A percentile compares a stretch with the other conserved stretches of the same genome.
Conservation (phyloP, 106 monocot species). For the Allium fistulosum region DNA sequence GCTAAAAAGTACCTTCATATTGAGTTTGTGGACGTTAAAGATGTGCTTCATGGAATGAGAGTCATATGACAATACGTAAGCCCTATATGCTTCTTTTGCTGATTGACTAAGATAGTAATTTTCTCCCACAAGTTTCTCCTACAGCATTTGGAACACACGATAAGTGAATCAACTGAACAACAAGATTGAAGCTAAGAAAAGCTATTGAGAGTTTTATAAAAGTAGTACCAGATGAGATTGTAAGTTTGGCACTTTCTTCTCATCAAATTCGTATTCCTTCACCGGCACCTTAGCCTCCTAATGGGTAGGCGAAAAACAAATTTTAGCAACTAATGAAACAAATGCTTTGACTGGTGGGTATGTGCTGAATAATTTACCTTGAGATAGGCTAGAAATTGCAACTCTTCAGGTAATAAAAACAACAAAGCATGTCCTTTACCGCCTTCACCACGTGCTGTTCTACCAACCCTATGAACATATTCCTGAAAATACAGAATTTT, state of each 20-base stretch:
- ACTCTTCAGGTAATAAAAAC: conserved; percentile 79
- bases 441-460: conserved; percentile 94
- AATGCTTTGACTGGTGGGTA: neutral
- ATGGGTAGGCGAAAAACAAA: neutral
- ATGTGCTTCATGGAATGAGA: conserved; percentile 89
- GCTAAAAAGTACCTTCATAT: conserved; percentile 59
- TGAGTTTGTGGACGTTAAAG: conserved; percentile 78
- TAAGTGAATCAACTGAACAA: conserved; percentile 1
- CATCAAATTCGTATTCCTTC: conserved; percentile 61
- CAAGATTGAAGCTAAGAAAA: neutral
- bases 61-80: conserved; percentile 72
- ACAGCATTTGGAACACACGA: conserved; percentile 10
- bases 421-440: conserved; percentile 69
- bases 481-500: conserved; percentile 33
- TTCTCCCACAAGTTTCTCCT: conserved; percentile 75
- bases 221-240: conserved; percentile 72
- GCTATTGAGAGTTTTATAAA: neutral
- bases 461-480: conserved; percentile 89
- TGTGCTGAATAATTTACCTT: conserved; percentile 32
- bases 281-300: conserved; percentile 88
- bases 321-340: neutral
- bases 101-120: conserved; percentile 84
- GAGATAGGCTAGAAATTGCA: conserved; percentile 76
- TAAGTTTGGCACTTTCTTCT: conserved; percentile 68
- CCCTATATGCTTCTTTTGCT: conserved; percentile 81